phyloP scores from a whole-genome alignment of 495 filamentous ascomycete genomes.

The Parmelia sp. region DNA sequence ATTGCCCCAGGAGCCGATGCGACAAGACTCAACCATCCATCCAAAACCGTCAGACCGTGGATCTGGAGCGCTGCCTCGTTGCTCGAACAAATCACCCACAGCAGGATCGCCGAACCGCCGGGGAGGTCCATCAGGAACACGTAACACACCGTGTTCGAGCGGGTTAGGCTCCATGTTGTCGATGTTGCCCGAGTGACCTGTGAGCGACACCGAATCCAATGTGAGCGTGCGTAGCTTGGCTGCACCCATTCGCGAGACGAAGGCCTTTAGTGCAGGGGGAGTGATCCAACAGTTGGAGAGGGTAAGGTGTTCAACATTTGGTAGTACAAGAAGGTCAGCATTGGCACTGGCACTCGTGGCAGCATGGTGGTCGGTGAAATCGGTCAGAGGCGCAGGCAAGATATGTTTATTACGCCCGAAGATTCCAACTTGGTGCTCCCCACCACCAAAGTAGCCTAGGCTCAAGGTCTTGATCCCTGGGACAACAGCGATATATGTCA shows the following conservation, averaged over 20 bases:
- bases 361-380: conserved; percentile 21
- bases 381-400: conserved; percentile 42
- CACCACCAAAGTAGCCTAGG: conserved; percentile 52
- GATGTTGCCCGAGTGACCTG: conserved; percentile 21
- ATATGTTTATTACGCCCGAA: conserved; percentile 46
- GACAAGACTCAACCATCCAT: conserved; percentile 21
- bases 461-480: conserved; percentile 43
- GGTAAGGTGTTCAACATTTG: conserved; percentile 47
- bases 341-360: conserved; percentile 39
- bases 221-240: conserved; percentile 32
- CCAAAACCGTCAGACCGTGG: conserved; percentile 6
- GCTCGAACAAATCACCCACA: conserved; percentile 12
- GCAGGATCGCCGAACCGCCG: conserved; percentile 12
- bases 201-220: conserved; percentile 43
- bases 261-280: conserved; percentile 35
- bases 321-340: conserved; percentile 32
- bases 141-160: conserved; percentile 6
- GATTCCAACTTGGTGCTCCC: conserved; percentile 49
- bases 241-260: conserved; percentile 25
- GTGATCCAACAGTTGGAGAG: conserved; percentile 51
- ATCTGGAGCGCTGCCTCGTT: conserved; percentile 4
- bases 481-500: conserved; percentile 33
- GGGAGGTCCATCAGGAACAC: conserved; percentile 17
- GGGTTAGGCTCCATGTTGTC: conserved; percentile 6
- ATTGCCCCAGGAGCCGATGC: conserved; percentile 35